Percentiles rank a stretch among this genome's conserved stretches.
phyloP scores from a whole-genome alignment of 2,329 filamentous ascomycete species.

The Ascosphaera aggregata region DNA sequence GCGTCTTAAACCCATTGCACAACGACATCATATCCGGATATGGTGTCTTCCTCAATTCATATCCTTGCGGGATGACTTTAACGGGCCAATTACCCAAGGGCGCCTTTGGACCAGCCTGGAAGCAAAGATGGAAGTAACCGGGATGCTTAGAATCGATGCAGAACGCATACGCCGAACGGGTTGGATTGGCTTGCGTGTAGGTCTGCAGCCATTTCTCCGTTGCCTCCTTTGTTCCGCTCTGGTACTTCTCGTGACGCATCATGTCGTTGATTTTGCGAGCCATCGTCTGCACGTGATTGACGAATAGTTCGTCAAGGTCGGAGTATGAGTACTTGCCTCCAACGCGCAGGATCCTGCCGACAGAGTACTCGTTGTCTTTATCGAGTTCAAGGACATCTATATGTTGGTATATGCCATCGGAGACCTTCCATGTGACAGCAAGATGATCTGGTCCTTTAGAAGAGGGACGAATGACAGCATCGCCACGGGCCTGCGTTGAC shows the following conservation, averaged over 20 bases:
- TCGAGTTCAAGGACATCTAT: slow-evolving; percentile 92
- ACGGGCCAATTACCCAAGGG: slow-evolving; percentile 59
- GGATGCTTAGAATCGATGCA: slow-evolving; percentile 82
- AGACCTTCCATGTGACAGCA: slow-evolving; percentile 94
- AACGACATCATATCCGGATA: slow-evolving; percentile 91
- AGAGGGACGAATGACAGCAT: slow-evolving; percentile 85
- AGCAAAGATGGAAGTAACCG: slow-evolving; percentile 88
- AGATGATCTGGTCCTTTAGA: slow-evolving; percentile 91
- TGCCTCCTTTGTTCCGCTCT: slow-evolving; percentile 53
- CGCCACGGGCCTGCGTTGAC: slow-evolving; percentile 61
- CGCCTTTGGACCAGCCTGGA: slow-evolving; percentile 66
- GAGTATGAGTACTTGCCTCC: slow-evolving; percentile 77
- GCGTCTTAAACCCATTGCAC: slow-evolving; percentile 90
- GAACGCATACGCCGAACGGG: slow-evolving; percentile 82
- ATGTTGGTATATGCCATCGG: slow-evolving; percentile 89
- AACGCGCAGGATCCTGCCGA: slow-evolving; percentile 67
- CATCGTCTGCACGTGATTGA: slow-evolving; percentile 95
- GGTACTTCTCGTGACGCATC: slow-evolving; percentile 85
- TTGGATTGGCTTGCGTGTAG: slow-evolving; percentile 90
- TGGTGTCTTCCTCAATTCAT: slow-evolving; percentile 65
- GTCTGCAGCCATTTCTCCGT: slow-evolving; percentile 87
- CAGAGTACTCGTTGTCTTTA: slow-evolving; percentile 90
- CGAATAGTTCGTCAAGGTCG: slow-evolving; percentile 92
- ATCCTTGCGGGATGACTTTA: slow-evolving; percentile 79
- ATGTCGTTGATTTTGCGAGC: slow-evolving; percentile 92